Evolutionary conservation across 345 rosid genomes (phyloP), one percentile per base, ranked within the genome.

Genomic region (Ricinus communis): DNA sequence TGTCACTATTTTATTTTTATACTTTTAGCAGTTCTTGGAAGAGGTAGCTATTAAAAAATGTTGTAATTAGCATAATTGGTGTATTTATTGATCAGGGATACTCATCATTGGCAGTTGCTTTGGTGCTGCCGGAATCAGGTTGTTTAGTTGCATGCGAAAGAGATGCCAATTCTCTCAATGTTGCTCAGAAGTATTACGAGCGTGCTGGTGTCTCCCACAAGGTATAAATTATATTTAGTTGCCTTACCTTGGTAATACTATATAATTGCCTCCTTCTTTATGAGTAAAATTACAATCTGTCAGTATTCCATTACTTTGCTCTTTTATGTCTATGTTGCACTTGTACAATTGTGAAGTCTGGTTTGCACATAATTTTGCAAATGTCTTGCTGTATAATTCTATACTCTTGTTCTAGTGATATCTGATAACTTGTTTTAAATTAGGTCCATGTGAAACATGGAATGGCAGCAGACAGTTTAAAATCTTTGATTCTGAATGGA

Each of bases 21-120:
- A 19, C 19, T 49, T 28, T 11, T 1, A 14, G 10, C 49, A 33
- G 31, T 15, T 55, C 53, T 41, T 47, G 30, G 56, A 46, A 28
- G 64, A 18, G 41, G 27, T 45, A 13, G 11, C 8, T 27, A 25
- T 4, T 58, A 46, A 31, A 36, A 22, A 52, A 41, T 54, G 13
- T 27, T 33, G 9, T 52, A 46, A 62, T 72, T 60, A n/a, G n/a
- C n/a, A 7, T 50, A 33, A 6, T 58, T 33, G 25, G 5, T 14
- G 30, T 46, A 0, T 6, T 54, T 58, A 12, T 25, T 33, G 43
- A 57, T 65, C 74, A 91, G 98, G 98, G 97, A 25, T 91, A 90
- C 82, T 91, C 98, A 16, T 94, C 98, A 5, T 78, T 94, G 87
- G 93, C 98, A 55, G 69, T 94, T 79, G 98, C 97, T 51, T 84